These are phyloP conservation scores for Diplosphaera chodatii DNA, from an alignment of 139 green algal genomes.

Conservation along the genomic window DNA sequence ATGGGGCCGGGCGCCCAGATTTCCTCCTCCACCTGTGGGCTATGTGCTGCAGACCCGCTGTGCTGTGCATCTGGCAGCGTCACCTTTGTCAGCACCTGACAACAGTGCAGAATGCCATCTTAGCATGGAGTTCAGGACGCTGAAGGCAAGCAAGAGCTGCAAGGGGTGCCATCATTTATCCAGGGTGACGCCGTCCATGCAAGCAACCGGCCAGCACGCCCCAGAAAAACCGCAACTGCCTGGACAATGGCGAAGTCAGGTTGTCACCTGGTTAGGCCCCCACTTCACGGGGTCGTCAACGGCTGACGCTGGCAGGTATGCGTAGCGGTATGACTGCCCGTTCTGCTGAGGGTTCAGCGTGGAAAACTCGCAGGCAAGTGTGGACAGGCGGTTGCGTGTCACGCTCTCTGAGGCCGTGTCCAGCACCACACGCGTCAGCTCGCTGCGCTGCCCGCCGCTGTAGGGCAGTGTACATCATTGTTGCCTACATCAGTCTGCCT, in stretches of 20 bases:
- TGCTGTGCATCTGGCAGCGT: not conserved
- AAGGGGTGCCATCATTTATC: too few relatives aligned
- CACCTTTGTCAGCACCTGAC: slow-evolving; percentile 33
- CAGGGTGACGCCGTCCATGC: too few relatives aligned
- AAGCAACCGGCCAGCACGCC: too few relatives aligned
- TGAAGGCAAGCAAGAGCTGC: too few relatives aligned
- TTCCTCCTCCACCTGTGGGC: not conserved
- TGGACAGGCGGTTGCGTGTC: not conserved
- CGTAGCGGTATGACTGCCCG: slow-evolving; percentile 2
- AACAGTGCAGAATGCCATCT: too few relatives aligned
- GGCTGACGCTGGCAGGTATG: not conserved
- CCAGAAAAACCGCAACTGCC: too few relatives aligned
- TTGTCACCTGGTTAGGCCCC: slow-evolving; percentile 9
- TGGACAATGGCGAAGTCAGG: too few relatives aligned
- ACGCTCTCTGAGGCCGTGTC: not conserved
- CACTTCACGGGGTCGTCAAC: slow-evolving; percentile 5
- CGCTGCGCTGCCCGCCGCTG: not conserved
- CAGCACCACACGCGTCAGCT: not conserved
- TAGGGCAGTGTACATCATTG: not conserved
- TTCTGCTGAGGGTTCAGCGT: not conserved
- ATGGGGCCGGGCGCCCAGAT: not conserved
- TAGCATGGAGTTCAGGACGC: too few relatives aligned
- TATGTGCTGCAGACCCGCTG: too few relatives aligned
- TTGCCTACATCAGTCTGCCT: too few relatives aligned
- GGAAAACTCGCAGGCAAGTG: not conserved